Evolutionary conservation across 768 basidiomycete genomes (phyloP), one percentile per base, ranked within the genome.

Genomic region (Chalciporus chontae): DNA sequence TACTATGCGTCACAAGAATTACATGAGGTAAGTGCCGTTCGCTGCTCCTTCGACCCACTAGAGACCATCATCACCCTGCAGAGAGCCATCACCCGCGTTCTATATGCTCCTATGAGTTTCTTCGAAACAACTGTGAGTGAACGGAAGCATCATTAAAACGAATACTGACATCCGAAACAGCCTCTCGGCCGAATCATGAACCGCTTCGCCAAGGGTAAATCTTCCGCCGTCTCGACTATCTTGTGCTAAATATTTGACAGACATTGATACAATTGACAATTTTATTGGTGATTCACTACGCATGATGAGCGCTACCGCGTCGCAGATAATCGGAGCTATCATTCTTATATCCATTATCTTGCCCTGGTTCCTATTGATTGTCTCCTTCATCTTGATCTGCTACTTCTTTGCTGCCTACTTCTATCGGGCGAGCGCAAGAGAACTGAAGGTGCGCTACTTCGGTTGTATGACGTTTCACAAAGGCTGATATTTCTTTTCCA

Each of bases 121-220:
- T 94, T 92, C 62, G 93, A 94, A 62, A 92, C 85, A 2, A 90
- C 87, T 5, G 83, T 84, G 59, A 58, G 73, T 60, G 15, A 38
- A 36, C 27, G 39, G 15, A 10, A 3, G 24, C 15, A 13, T 37
- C 3, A 11, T 7, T 21, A 37, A 9, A 18, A 42, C 11, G 31
- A 23, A 49, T 38, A 19, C 32, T 47, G 17, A 47, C 54, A 49
- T 49, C 26, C 21, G 53, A 40, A 51, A 60, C 57, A 84, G 76
- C 90, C 89, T 6, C 75, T 90, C 18, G 93, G 93, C 14, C 81
- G 90, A 10, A 89, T 96, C 54, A 86, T 92, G 80, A 93, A 93
- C 65, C 81, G 91, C 14, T 91, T 96, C 65, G 84, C 89, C 1
- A 91, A 92, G 72, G 84, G 83, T 77, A 61, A 55, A 48, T 48